Evolutionary conservation across 352 stramenopile species (phyloP), one percentile per base, ranked within the genome.

Genomic region (Phytophthora sp.): DNA sequence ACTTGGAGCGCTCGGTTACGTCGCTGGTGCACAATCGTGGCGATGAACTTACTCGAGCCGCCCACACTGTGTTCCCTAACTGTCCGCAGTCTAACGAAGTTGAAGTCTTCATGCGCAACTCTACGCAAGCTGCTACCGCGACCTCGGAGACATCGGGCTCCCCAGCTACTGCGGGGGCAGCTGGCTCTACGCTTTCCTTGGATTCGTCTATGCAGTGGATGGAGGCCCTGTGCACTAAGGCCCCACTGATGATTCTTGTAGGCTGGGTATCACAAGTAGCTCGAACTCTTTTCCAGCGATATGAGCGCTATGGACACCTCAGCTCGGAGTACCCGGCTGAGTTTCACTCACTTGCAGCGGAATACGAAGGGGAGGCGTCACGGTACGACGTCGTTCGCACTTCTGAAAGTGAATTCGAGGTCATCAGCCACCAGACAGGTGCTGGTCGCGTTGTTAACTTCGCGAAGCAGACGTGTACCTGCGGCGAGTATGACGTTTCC

Each of bases 221-320:
- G 35, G 84, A 93, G 62, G 52, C 48, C 12, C 57, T 93, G 8
- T 91, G 82, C 39, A 28, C 44, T 13, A 93, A 91, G 62, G 70
- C 82, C 13, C 84, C 84, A 17, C 62, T 91, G 9, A 93, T 93
- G 84, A 89, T 93, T 21, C 64, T 93, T 7, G 82, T 89, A 12
- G 80, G 82, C 9, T 93, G 84, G 84, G 80, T 93, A 13, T 93
- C 84, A n/a, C 86, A 86, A 42, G 81, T 91, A 18, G 84, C 84
- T 12, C 82, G 82, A 45, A 87, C 75, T 23, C 66, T 93, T 17
- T 93, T 87, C 58, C 82, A 91, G 49, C 80, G 84, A 30, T 91
- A 77, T 18, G 79, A 90, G 15, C 84, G 83, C 41, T 91, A 93
- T 44, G 80, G 74, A 5, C 79, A 87, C n/a, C 69, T 85, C n/a